phyloP scores from a whole-genome alignment of 176 grass and related monocot species.

The Urochloa ruziziensis region DNA sequence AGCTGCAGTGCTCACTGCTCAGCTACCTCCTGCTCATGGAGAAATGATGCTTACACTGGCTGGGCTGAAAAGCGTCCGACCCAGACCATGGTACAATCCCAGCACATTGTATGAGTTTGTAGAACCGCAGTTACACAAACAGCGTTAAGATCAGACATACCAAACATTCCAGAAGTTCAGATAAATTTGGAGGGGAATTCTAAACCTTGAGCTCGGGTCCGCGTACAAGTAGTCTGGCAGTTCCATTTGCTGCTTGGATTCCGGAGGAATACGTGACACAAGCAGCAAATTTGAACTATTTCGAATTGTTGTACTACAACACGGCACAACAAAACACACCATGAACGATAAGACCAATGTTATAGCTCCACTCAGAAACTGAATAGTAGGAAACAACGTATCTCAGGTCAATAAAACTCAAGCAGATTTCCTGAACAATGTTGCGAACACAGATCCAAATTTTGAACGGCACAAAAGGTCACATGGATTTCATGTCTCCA shows the following conservation, averaged over 20 bases:
- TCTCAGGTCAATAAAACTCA: no score
- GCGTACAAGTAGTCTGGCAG: constrained; percentile 73
- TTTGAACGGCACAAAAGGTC: not conserved
- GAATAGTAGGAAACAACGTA: no score
- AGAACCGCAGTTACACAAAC: not conserved
- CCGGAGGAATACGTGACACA: no score
- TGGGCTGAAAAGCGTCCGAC: constrained; percentile 67
- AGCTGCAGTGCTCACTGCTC: no score
- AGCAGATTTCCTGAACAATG: no score
- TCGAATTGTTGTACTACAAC: not conserved
- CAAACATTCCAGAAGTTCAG: not conserved
- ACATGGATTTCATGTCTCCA: not conserved
- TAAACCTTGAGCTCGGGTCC: constrained; percentile 89
- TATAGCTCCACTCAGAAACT: no score
- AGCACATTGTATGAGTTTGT: constrained; percentile 41
- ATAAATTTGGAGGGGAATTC: not conserved
- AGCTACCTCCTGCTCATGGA: no score
- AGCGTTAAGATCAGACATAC: not conserved
- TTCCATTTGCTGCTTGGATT: not conserved
- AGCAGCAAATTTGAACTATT: not conserved
- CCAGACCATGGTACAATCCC: constrained; percentile 71
- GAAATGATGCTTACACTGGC: constrained; percentile 67
- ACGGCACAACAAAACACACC: not conserved
- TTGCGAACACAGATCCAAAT: not conserved
- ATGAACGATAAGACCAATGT: no score